Evolutionary conservation across 106 monocot species (phyloP), one percentile per base, ranked within the genome.

Genomic region (Dendrobium catenatum): DNA sequence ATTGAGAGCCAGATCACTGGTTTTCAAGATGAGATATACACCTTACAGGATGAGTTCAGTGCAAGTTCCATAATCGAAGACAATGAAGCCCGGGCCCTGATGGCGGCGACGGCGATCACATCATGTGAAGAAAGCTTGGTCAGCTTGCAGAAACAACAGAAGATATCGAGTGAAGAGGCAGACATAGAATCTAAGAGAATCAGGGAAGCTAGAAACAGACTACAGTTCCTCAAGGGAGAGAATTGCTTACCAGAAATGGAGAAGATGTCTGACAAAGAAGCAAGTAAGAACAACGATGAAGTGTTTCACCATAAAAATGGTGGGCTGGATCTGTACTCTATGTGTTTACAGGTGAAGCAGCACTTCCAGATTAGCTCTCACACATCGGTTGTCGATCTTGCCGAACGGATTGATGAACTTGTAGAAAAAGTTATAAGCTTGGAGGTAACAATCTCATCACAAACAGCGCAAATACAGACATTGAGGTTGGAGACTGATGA

Each of bases 61-160:
- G 58, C 42, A 6, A 37, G 82, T 33, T 47, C 73, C 3, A 41
- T 86, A 2, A 86, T 86, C 6, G 82, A 82, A 48, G 86, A 86
- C 6, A 55, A 85, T 13, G 85, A 85, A 24, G 85, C 85, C 9
- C 68, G 81, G 27, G 81, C 78, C 19, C 40, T 85, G 59, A 85
- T 85, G 81, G 81, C 85, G 0, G 85, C 85, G 4, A 73, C 78
- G 2, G 81, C 85, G 5, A 68, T 85, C n/a, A 85, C 81, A 19
- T 85, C 85, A 7, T 85, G 85, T 15, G 85, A 85, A 68, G 82
- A 82, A 33, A 74, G 77, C 17, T 46, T 86, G 7, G 44, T 79
- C 18, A 72, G 17, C n/a, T 6, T 86, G 59, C 78, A 75, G 16
- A 58, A 82, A 26, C 81, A 86, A 27, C 82, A 82, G 64, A 82